phyloP scores from a whole-genome alignment of 2,329 filamentous ascomycete genomes.

The Fusarium sp. region DNA sequence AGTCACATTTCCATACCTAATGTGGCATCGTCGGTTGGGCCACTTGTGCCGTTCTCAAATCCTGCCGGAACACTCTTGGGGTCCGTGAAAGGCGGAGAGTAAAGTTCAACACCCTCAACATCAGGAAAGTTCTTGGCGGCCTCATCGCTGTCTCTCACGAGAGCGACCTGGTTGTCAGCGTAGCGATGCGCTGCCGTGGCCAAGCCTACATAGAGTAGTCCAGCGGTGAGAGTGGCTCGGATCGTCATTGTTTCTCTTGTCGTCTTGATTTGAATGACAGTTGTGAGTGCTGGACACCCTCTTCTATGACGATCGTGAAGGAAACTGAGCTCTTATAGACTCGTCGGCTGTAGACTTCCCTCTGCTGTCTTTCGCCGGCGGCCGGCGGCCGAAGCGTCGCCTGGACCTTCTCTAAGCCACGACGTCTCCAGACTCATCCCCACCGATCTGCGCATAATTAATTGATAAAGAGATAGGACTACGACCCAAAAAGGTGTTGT shows the following conservation, averaged over 20 bases:
- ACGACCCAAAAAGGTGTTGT: background rate
- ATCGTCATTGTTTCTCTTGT: constrained; percentile 14
- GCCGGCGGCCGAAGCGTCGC: background rate
- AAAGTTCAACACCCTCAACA: constrained; percentile 34
- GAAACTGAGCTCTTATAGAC: constrained; percentile 15
- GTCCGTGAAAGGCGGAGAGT: constrained; percentile 42
- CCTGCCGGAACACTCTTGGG: constrained; percentile 36
- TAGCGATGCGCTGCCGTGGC: constrained; percentile 37
- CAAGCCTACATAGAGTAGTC: constrained; percentile 34
- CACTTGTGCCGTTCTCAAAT: constrained; percentile 45
- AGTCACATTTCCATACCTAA: background rate
- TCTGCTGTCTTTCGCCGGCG: background rate
- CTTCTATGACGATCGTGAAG: background rate
- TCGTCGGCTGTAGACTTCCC: background rate
- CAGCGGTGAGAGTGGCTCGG: background rate
- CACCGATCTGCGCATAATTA: constrained; percentile 26
- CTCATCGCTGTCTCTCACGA: constrained; percentile 36
- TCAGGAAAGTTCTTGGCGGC: constrained; percentile 41
- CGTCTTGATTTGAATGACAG: background rate
- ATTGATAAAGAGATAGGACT: constrained; percentile 3
- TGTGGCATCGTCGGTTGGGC: constrained; percentile 39
- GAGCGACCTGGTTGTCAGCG: constrained; percentile 41
- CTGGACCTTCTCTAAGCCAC: background rate
- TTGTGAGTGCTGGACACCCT: background rate
- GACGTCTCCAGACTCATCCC: background rate